These are phyloP conservation scores for Zygotorulaspora sp. DNA, from an alignment of 805 yeast species.

Conservation along the genomic window DNA sequence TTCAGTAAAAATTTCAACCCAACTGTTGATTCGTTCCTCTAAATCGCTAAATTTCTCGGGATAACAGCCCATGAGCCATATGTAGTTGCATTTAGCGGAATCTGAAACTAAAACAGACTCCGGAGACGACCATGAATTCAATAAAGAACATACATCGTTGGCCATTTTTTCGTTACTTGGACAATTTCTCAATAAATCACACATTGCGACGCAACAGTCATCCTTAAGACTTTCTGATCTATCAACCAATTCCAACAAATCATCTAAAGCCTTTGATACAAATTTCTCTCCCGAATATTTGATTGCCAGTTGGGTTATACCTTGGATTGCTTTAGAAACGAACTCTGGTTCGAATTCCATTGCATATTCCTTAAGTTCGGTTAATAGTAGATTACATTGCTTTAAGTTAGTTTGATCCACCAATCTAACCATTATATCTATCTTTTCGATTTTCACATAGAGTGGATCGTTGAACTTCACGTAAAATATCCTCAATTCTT, in stretches of 20 bases:
- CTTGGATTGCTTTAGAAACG: conserved; percentile 58
- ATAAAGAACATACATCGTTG: conserved; percentile 25
- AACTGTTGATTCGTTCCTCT: conserved; percentile 41
- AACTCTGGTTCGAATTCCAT: conserved; percentile 82
- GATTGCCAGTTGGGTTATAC: conserved; percentile 69
- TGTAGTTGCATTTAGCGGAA: conserved; percentile 45
- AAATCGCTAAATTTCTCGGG: conserved; percentile 55
- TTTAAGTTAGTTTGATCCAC: conserved; percentile 46
- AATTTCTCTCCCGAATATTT: conserved; percentile 46
- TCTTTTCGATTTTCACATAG: conserved; percentile 69
- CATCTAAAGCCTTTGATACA: conserved; percentile 53
- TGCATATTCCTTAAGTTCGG: conserved; percentile 74
- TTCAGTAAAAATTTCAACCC: conserved; percentile 52
- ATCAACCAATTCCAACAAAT: conserved; percentile 53
- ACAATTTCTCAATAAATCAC: conserved; percentile 62
- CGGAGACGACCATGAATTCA: conserved; percentile 40
- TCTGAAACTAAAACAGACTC: conserved; percentile 48
- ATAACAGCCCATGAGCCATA: conserved; percentile 72
- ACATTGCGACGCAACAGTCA: conserved; percentile 52
- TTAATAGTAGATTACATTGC: conserved; percentile 54
- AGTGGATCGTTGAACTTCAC: conserved; percentile 82
- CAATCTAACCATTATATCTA: conserved; percentile 68
- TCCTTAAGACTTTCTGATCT: conserved; percentile 65
- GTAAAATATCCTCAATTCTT: conserved; percentile 84
- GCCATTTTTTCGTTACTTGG: conserved; percentile 39